Base-by-base conservation (phyloP, 352 stramenopile species). In the Phytophthora agathidicida region DNA sequence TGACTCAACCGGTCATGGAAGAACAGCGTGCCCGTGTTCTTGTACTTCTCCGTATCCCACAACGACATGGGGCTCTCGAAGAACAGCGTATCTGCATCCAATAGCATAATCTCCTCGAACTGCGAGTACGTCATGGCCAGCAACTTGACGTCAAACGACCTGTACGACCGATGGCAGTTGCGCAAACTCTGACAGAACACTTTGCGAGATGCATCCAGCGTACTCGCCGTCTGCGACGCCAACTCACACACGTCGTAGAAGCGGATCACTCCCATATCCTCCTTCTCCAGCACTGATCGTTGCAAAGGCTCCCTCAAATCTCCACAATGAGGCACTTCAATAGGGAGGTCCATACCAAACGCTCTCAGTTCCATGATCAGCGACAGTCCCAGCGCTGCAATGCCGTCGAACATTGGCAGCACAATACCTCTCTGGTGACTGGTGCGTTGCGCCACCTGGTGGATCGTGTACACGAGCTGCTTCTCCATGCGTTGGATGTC, bases 71-170 rank as follows among this genome's bases (percentile, higher is more conserved):
- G 83, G 56, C 71, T 85, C 17, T 84, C 64, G 23, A 92, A 72
- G 42, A 88, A 89, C 10, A 86, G 50, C 8, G 70, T 77, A 47
- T 92, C 77, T 14, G 80, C 80, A 59, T 89, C 83, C 38, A 92
- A 43, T 36, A 92, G 52, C 80, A 92, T 86, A 24, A 92, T 41
- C 56, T 92, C 73, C 20, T 80, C 62, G 28, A 92, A 92, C n/a
- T 64, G 69, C 8, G 83, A 90, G 51, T 79, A 86, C n/a, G 83
- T 46, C 35, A 92, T 37, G n/a, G 77, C 60, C 11, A 90, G 57
- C 36, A 86, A 17, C 59, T 87, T 87, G 51, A 90, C 71, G 23
- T 86, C 67, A 42, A 88, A 87, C 3, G 54, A 75, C 4, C 75
- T 66, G 38, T 79, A 88, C 2, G 55, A 50, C 2, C 64, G 48